Conservation (phyloP, 768 basidiomycete species). For the Tylopilus balloui region DNA sequence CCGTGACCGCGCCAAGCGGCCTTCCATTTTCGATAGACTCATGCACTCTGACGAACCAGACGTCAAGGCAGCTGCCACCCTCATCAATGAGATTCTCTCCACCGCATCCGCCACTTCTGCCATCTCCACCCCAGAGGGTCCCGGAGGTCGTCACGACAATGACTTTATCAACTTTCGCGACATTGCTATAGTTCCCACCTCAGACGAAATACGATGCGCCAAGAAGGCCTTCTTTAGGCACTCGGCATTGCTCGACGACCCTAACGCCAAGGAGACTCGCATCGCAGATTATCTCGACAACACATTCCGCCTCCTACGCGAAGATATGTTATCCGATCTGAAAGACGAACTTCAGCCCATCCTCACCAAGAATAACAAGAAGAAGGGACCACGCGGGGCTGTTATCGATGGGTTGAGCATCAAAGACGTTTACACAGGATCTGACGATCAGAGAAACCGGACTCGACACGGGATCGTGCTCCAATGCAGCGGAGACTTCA, state of each 20-base stretch:
- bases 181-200: constrained; percentile 61
- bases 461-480: constrained; percentile 42
- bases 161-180: constrained; percentile 57
- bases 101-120: constrained; percentile 21
- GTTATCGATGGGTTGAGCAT: constrained; percentile 37
- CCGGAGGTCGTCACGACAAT: constrained; percentile 70
- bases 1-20: constrained; percentile 35
- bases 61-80: constrained; percentile 30
- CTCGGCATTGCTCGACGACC: constrained; percentile 41
- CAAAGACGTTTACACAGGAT: constrained; percentile 33
- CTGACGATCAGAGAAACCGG: constrained; percentile 25
- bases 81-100: constrained; percentile 39
- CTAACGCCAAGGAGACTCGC: constrained; percentile 34
- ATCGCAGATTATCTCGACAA: constrained; percentile 55
- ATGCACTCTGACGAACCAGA: constrained; percentile 22
- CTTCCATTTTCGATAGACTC: constrained; percentile 26
- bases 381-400: constrained; percentile 33
- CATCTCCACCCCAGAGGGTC: constrained; percentile 25
- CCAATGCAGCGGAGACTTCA: constrained; percentile 34
- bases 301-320: constrained; percentile 59
- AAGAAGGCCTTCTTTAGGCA: constrained; percentile 48
- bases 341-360: constrained; percentile 50
- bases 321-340: constrained; percentile 58
- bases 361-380: constrained; percentile 35
- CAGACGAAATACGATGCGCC: constrained; percentile 48